These are phyloP conservation scores for Mrakia hoshinonis DNA, from an alignment of 768 basidiomycete species.

Conservation along the genomic window DNA sequence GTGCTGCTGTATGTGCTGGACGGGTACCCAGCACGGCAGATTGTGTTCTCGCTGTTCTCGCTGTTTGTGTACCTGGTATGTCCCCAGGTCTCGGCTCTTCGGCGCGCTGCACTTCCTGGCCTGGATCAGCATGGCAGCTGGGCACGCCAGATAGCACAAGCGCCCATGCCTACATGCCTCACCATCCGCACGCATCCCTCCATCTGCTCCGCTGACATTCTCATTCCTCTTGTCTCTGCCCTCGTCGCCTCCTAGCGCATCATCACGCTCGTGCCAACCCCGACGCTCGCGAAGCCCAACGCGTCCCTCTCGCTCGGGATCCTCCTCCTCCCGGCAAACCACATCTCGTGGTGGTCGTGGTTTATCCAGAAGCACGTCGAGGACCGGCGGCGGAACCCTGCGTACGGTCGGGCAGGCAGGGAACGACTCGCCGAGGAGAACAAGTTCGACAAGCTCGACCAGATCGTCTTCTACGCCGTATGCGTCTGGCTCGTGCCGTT, in stretches of 20 bases:
- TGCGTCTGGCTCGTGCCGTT: slow-evolving; percentile 29
- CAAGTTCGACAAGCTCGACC: slow-evolving; percentile 22
- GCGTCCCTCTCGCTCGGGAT: slow-evolving; percentile 17
- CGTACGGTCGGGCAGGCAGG: slow-evolving; percentile 19
- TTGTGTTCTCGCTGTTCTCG: slow-evolving; percentile 8
- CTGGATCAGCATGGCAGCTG: no score
- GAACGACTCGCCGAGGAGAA: slow-evolving; percentile 8
- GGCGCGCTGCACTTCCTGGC: no score
- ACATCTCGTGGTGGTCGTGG: slow-evolving; percentile 26
- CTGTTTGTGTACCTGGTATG: slow-evolving; percentile 23
- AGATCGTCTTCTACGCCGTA: slow-evolving; percentile 22
- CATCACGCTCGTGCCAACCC: slow-evolving; percentile 22
- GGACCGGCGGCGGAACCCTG: slow-evolving; percentile 12
- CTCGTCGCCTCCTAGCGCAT: slow-evolving; percentile 8
- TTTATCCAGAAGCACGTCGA: slow-evolving; percentile 9
- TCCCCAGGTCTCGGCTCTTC: background rate
- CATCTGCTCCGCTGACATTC: no score
- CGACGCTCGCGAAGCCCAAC: slow-evolving; percentile 16
- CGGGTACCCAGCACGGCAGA: slow-evolving; percentile 21
- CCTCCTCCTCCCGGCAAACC: slow-evolving; percentile 25
- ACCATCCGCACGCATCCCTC: background rate
- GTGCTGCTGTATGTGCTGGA: slow-evolving; percentile 19
- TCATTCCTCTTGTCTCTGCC: background rate
- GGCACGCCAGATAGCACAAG: no score
- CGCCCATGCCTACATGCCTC: no score